A percentile compares a stretch with the other conserved stretches of the same genome.
phyloP scores from a whole-genome alignment of 1,284 basidiomycete genomes.

The Malassezia globosa region DNA sequence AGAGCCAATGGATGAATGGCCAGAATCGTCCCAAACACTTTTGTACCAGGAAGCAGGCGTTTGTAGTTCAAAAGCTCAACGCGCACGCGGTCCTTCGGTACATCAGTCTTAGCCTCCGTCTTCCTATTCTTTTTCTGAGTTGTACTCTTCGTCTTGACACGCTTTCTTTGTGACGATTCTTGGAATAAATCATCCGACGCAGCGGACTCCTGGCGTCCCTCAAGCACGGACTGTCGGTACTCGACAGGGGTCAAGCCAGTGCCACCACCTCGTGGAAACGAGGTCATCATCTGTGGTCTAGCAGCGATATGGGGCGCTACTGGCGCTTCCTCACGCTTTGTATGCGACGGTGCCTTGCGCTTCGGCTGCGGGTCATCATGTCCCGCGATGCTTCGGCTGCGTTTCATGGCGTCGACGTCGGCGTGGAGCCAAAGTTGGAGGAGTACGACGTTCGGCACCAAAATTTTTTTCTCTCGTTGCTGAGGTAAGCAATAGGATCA shows the following conservation, averaged over 20 bases:
- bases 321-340: neutral
- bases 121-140: constrained; percentile 19
- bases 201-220: constrained; percentile 72
- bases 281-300: constrained; percentile 57
- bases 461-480: neutral
- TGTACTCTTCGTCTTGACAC: constrained; percentile 3
- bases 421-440: neutral
- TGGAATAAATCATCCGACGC: constrained; percentile 58
- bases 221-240: constrained; percentile 70
- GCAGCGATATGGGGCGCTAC: constrained; percentile 20
- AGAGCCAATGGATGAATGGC: constrained; percentile 79
- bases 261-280: constrained; percentile 82
- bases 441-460: neutral
- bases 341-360: neutral
- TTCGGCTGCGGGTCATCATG: neutral
- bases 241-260: constrained; percentile 72
- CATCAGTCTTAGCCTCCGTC: constrained; percentile 27
- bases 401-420: constrained; percentile 7
- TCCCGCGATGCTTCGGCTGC: neutral
- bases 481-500: neutral
- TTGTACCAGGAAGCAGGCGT: constrained; percentile 74
- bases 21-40: constrained; percentile 72
- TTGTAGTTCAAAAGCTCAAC: constrained; percentile 93
- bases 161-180: constrained; percentile 20
- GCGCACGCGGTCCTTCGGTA: constrained; percentile 50